phyloP scores from a whole-genome alignment of 2,329 filamentous ascomycete species.

The Penicillium sp. region DNA sequence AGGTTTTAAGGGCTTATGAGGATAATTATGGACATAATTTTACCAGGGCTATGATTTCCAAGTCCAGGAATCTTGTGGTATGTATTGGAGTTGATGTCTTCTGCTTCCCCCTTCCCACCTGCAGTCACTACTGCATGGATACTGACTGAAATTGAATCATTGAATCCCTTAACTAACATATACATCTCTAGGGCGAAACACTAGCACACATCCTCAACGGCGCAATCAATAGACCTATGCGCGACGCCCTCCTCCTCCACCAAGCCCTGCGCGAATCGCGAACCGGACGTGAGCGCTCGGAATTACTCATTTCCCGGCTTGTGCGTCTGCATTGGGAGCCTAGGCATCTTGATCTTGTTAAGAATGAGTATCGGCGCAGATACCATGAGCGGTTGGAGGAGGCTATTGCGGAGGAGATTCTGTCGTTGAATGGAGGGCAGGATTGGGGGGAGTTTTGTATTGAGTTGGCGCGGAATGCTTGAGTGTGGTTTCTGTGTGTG shows the following conservation, averaged over 20 bases:
- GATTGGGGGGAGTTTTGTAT: conserved; percentile 77
- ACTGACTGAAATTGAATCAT: background rate
- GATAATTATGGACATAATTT: conserved; percentile 74
- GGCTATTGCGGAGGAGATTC: conserved; percentile 73
- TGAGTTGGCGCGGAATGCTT: conserved; percentile 50
- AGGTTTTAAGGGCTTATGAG: conserved; percentile 77
- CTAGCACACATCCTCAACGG: conserved; percentile 95
- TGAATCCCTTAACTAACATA: conserved; percentile 10
- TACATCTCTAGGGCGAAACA: conserved; percentile 74
- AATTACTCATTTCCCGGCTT: conserved; percentile 81
- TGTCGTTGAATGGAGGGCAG: conserved; percentile 46
- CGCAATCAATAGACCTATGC: conserved; percentile 90
- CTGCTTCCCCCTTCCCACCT: background rate
- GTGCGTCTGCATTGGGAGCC: conserved; percentile 93
- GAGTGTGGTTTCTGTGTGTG: background rate
- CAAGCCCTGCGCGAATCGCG: conserved; percentile 78
- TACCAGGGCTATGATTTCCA: conserved; percentile 78
- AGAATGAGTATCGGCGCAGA: conserved; percentile 73
- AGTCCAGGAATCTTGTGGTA: conserved; percentile 90
- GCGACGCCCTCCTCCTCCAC: conserved; percentile 84
- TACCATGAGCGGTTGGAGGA: conserved; percentile 74
- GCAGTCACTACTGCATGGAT: background rate
- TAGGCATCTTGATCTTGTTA: conserved; percentile 73
- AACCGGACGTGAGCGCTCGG: conserved; percentile 71
- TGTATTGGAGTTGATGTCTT: conserved; percentile 41